Conservation (phyloP, 257 asterid genomes). For the Gynochthodes officinalis region DNA sequence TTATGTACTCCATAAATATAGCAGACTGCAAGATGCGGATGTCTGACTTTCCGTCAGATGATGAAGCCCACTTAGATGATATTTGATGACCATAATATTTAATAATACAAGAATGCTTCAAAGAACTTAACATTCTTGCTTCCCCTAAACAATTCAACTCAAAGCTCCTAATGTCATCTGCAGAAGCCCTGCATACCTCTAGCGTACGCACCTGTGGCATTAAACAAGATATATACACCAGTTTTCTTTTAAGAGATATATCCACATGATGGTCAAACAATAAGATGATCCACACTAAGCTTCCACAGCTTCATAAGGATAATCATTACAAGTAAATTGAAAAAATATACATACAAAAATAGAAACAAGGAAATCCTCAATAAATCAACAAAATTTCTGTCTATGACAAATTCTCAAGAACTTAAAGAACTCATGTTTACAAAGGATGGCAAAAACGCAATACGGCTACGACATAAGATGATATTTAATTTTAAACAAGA, state of each 20-base stretch:
- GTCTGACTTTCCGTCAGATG: constrained; percentile 51
- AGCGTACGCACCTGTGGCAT: constrained; percentile 71
- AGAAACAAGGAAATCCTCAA: neutral
- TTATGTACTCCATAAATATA: constrained; percentile 75
- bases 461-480: neutral
- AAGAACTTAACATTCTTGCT: constrained; percentile 68
- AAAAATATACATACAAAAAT: neutral
- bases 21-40: constrained; percentile 61
- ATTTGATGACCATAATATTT: constrained; percentile 84
- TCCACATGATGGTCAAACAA: neutral
- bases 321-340: neutral
- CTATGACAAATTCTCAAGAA: neutral
- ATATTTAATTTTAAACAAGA: too few relatives aligned
- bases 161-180: constrained; percentile 64
- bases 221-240: constrained; percentile 2
- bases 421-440: neutral
- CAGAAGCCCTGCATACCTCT: constrained; percentile 54
- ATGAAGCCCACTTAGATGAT: constrained; percentile 65
- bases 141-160: constrained; percentile 83
- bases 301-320: neutral
- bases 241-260: neutral
- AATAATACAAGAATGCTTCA: constrained; percentile 83
- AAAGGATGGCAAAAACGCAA: neutral
- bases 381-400: neutral
- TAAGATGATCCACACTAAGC: neutral